phyloP scores from a whole-genome alignment of 2,329 filamentous ascomycete species.

The Chalaropsis thielavioides region DNA sequence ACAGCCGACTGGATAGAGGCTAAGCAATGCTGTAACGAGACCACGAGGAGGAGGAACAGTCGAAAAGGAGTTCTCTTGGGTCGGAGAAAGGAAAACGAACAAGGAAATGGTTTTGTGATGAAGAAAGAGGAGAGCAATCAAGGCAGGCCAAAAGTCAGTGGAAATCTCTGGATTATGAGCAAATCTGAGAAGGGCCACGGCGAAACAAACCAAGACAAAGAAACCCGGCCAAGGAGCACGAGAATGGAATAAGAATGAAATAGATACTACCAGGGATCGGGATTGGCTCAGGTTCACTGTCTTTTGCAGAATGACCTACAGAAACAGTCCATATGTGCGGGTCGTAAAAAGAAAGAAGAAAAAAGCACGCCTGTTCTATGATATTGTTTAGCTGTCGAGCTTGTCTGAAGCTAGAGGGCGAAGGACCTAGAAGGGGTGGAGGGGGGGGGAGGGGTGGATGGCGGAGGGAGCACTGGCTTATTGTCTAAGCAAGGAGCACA shows the following conservation, averaged over 20 bases:
- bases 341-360: neutral
- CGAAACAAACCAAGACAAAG: conserved; percentile 11
- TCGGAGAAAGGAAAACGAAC: neutral
- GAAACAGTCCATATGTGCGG: conserved; percentile 1
- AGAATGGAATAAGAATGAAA: conserved; percentile 16
- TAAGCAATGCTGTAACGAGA: neutral
- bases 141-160: neutral
- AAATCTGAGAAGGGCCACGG: neutral
- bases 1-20: neutral
- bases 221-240: conserved; percentile 13
- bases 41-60: neutral
- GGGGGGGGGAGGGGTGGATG: too few relatives aligned
- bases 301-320: neutral
- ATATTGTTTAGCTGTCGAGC: neutral
- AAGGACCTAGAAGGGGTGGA: neutral
- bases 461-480: neutral
- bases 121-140: neutral
- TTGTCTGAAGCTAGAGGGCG: neutral
- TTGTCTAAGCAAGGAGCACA: neutral
- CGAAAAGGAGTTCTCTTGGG: neutral
- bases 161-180: conserved; percentile 4
- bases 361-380: neutral
- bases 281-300: conserved; percentile 3
- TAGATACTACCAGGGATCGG: conserved; percentile 16
- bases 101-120: neutral